phyloP scores from a whole-genome alignment of 1,284 basidiomycete species.

The Amylostereum areolatum region DNA sequence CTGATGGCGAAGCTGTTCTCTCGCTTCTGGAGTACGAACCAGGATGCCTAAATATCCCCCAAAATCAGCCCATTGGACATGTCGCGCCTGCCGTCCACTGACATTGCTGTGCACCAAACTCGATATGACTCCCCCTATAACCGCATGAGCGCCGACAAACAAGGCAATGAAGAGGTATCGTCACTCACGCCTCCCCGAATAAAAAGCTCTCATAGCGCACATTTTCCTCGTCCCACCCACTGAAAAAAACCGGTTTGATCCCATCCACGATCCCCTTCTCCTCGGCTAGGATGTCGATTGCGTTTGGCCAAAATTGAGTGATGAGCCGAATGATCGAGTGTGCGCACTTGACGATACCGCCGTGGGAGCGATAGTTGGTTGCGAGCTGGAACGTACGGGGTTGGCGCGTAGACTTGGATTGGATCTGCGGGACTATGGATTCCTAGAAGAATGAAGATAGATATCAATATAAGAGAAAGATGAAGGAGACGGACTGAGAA shows the following conservation, averaged over 20 bases:
- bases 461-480: too few relatives aligned
- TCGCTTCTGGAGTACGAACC: slow-evolving; percentile 54
- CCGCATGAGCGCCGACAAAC: background rate
- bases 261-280: slow-evolving; percentile 58
- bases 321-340: slow-evolving; percentile 61
- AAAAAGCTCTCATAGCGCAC: slow-evolving; percentile 53
- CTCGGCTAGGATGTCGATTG: slow-evolving; percentile 54
- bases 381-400: slow-evolving; percentile 55
- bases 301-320: slow-evolving; percentile 54
- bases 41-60: slow-evolving; percentile 51
- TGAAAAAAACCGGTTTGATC: slow-evolving; percentile 53
- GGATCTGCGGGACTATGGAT: too few relatives aligned
- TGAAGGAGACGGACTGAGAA: too few relatives aligned
- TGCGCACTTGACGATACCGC: slow-evolving; percentile 58
- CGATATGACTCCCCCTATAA: slow-evolving; percentile 34
- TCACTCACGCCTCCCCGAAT: slow-evolving; percentile 43
- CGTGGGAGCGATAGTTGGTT: slow-evolving; percentile 67
- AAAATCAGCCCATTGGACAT: too few relatives aligned
- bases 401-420: slow-evolving; percentile 7
- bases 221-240: slow-evolving; percentile 45
- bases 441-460: too few relatives aligned
- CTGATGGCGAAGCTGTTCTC: slow-evolving; percentile 40
- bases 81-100: too few relatives aligned
- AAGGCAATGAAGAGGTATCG: too few relatives aligned
- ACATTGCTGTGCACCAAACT: slow-evolving; percentile 70